phyloP scores from a whole-genome alignment of 2,329 filamentous ascomycete species.

The Myriosclerotinia curreyana region DNA sequence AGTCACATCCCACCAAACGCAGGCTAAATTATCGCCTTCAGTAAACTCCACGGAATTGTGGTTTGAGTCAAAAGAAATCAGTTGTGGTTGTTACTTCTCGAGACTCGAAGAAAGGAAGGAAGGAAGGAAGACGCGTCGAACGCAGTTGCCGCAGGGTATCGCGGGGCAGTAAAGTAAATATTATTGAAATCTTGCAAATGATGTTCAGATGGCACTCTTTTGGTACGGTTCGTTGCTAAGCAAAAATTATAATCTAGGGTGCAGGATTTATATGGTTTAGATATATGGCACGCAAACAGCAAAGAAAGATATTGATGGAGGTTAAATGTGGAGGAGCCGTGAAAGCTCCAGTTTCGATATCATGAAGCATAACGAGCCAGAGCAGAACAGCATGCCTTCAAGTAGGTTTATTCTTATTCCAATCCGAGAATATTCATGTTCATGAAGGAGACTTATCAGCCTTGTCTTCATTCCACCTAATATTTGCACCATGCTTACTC shows the following conservation, averaged over 20 bases:
- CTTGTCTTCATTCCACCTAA: slow-evolving; percentile 42
- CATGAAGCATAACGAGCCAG: neutral
- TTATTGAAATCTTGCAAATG: neutral
- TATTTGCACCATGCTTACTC: slow-evolving; percentile 45
- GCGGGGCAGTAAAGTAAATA: slow-evolving; percentile 2
- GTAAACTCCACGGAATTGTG: neutral
- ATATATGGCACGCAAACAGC: neutral
- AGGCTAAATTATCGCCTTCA: neutral
- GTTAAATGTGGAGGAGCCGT: too few relatives aligned
- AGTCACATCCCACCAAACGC: neutral
- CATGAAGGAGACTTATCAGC: neutral
- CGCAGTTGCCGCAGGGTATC: slow-evolving; percentile 3
- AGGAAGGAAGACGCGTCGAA: slow-evolving; percentile 7
- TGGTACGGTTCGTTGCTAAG: neutral
- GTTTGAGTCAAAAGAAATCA: neutral
- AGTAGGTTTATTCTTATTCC: neutral
- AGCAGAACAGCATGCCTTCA: neutral
- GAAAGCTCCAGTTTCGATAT: neutral
- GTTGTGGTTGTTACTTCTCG: neutral
- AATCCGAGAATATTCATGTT: neutral
- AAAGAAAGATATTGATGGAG: neutral
- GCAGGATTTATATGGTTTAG: neutral
- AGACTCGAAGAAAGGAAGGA: neutral
- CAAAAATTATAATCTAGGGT: neutral
- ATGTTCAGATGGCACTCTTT: neutral